Conservation (phyloP, 2,329 filamentous ascomycete species). For the Zopfia rhizophila region DNA sequence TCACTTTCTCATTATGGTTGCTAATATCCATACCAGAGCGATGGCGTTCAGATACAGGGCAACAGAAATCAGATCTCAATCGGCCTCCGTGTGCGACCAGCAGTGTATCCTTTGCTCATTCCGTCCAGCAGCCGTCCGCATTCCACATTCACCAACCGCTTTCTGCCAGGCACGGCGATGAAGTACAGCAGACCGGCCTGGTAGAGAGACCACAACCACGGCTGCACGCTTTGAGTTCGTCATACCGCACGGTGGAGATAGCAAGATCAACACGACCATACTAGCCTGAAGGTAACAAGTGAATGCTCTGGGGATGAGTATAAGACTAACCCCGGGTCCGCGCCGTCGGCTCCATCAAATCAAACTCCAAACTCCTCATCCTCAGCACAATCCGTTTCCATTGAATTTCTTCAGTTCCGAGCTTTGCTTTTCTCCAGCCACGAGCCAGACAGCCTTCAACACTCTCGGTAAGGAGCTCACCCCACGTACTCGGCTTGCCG, state of each 20-base stretch:
- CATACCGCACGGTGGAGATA: conserved; percentile 28
- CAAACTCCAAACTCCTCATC: conserved; percentile 33
- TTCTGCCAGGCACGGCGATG: conserved; percentile 1
- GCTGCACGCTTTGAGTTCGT: conserved; percentile 27
- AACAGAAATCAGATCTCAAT: conserved; percentile 25
- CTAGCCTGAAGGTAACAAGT: conserved; percentile 35
- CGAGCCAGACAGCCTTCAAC: conserved; percentile 36
- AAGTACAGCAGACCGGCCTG: background rate
- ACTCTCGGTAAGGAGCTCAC: conserved; percentile 37
- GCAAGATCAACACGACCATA: conserved; percentile 10
- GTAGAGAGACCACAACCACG: conserved; percentile 14
- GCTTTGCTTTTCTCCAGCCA: conserved; percentile 51
- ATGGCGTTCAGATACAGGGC: conserved; percentile 37
- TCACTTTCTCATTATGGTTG: conserved; percentile 38
- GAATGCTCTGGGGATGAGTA: conserved; percentile 34
- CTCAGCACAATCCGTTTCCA: conserved; percentile 21
- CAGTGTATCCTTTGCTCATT: conserved; percentile 48
- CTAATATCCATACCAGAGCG: conserved; percentile 10
- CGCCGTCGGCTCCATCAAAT: conserved; percentile 37
- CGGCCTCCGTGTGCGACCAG: conserved; percentile 42
- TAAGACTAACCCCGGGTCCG: conserved; percentile 48
- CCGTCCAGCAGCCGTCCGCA: conserved; percentile 41
- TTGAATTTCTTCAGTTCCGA: conserved; percentile 22
- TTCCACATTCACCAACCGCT: conserved; percentile 36
- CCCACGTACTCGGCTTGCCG: no score